Percentiles rank a stretch among this genome's conserved stretches.
phyloP scores from a whole-genome alignment of 1,284 basidiomycete species.

The Neotropicomus parvogracilis region DNA sequence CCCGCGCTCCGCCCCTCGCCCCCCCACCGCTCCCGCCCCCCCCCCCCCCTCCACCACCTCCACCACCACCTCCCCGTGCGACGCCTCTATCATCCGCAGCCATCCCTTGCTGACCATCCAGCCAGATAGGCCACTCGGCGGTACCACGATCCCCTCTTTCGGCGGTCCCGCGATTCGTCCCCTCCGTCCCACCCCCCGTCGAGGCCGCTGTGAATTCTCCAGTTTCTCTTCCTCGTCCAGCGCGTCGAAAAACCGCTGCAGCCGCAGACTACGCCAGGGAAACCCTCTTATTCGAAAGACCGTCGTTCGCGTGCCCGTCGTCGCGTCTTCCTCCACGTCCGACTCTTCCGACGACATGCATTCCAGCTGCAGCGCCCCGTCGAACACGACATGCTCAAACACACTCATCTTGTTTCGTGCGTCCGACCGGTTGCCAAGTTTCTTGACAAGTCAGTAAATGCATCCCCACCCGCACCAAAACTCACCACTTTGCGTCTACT shows the following conservation, averaged over 20 bases:
- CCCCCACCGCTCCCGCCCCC: too few species aligned
- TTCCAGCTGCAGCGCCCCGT: constrained; percentile 63
- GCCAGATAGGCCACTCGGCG: constrained; percentile 57
- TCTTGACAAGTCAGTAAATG: constrained; percentile 38
- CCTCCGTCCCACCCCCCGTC: constrained; percentile 52
- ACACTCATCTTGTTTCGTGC: constrained; percentile 48
- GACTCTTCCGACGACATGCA: constrained; percentile 81
- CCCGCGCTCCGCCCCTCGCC: too few species aligned
- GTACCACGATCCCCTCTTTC: constrained; percentile 57
- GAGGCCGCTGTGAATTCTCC: constrained; percentile 46
- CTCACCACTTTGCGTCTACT: constrained; percentile 60
- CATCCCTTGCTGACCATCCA: constrained; percentile 76
- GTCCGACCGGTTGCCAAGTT: constrained; percentile 59
- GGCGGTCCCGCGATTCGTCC: constrained; percentile 50
- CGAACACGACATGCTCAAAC: constrained; percentile 60
- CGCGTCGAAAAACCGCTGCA: constrained; percentile 52
- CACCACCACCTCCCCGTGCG: constrained; percentile 45
- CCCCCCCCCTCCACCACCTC: constrained; percentile 44
- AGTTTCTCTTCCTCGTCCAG: constrained; percentile 55
- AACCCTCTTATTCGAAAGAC: constrained; percentile 52
- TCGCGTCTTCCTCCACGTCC: constrained; percentile 44
- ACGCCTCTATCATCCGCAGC: constrained; percentile 40
- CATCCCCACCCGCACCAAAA: constrained; percentile 7
- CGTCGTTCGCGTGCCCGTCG: constrained; percentile 23
- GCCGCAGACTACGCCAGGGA: constrained; percentile 59